phyloP scores from a whole-genome alignment of 2,329 filamentous ascomycete species.

The Aspergillus sojae region DNA sequence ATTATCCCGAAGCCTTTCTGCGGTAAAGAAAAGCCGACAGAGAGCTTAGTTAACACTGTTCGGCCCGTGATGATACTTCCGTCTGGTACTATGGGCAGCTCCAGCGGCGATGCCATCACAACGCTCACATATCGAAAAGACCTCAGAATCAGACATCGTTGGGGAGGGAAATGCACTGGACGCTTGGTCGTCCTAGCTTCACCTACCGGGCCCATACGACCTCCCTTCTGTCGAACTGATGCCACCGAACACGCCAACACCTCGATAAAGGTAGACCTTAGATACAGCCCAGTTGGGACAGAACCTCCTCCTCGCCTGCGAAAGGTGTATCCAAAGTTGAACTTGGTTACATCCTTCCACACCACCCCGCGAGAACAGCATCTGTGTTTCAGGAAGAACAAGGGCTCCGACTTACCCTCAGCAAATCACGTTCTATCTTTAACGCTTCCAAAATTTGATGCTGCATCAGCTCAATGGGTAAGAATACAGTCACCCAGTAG shows the following conservation, averaged over 20 bases:
- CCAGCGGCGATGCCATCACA: fast-evolving
- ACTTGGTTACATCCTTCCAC: neutral
- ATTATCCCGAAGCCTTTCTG: neutral
- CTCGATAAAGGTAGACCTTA: neutral
- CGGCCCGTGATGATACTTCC: neutral
- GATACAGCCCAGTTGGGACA: neutral
- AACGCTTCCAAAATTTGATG: neutral
- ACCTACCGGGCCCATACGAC: neutral
- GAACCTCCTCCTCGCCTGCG: neutral
- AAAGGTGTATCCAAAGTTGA: neutral
- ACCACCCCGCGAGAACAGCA: neutral
- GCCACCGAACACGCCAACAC: neutral
- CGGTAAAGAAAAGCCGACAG: neutral
- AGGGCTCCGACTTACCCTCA: neutral
- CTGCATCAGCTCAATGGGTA: neutral
- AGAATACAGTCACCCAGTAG: neutral
- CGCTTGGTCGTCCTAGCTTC: neutral
- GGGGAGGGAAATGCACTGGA: neutral
- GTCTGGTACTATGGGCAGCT: neutral
- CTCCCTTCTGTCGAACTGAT: neutral
- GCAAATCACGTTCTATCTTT: neutral
- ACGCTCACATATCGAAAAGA: neutral
- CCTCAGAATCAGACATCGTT: neutral
- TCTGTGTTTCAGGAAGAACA: neutral
- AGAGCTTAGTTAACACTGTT: neutral